phyloP scores from a whole-genome alignment of 23 red algal genomes.

The Gracilaria vermiculophylla region DNA sequence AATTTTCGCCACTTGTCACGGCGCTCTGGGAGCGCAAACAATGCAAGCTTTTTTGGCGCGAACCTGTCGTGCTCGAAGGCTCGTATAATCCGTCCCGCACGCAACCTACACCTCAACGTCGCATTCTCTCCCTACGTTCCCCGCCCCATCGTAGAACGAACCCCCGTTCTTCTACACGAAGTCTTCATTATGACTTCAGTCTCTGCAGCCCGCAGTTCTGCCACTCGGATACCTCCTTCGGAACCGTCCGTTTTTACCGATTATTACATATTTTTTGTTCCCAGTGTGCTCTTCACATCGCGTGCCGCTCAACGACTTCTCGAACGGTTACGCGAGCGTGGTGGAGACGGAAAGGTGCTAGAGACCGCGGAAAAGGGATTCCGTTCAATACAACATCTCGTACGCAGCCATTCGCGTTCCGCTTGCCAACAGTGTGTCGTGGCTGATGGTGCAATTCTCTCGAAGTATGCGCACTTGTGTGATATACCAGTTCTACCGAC shows the following conservation, averaged over 20 bases:
- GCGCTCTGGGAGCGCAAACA: too few relatives aligned
- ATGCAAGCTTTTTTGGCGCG: background rate
- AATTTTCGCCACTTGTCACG: too few relatives aligned
- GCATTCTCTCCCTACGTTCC: too few relatives aligned
- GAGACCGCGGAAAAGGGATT: constrained; percentile 4
- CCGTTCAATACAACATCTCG: background rate
- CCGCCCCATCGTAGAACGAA: background rate
- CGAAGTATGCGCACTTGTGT: constrained; percentile 25
- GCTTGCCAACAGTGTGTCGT: background rate
- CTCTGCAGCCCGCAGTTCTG: background rate
- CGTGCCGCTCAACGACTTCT: background rate
- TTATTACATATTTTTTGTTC: constrained; percentile 28
- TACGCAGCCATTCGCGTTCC: background rate
- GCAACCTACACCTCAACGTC: too few relatives aligned
- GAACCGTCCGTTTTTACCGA: background rate
- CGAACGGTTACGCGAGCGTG: constrained; percentile 7
- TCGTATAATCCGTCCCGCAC: background rate
- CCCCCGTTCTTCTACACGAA: background rate
- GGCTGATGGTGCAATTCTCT: constrained; percentile 19
- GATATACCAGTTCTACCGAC: constrained; percentile 1
- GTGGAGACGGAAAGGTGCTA: constrained; percentile 15
- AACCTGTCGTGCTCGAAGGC: background rate
- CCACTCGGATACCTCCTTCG: background rate
- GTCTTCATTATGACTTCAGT: background rate
- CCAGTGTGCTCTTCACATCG: constrained; percentile 40